A percentile compares a stretch with the other conserved stretches of the same genome.
Conservation (phyloP, 2,329 filamentous ascomycete species). For the Fusarium drepaniforme region DNA sequence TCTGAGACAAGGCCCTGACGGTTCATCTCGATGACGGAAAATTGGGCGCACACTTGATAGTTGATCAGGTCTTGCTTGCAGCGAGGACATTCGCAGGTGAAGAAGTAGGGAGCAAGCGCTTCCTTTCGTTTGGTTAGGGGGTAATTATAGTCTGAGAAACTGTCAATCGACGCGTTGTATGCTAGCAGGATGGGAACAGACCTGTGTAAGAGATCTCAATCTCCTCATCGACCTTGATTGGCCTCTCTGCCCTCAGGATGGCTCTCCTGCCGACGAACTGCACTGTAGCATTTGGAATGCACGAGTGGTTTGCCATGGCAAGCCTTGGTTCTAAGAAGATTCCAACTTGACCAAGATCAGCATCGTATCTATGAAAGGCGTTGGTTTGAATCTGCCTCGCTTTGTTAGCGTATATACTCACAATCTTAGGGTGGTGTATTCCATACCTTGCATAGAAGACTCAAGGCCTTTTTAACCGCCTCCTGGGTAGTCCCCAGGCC, state of each 20-base stretch:
- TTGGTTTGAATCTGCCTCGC: slow-evolving; percentile 68
- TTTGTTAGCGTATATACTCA: slow-evolving; percentile 2
- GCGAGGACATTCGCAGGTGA: slow-evolving; percentile 63
- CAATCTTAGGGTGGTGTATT: too few species aligned
- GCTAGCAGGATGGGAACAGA: slow-evolving; percentile 43
- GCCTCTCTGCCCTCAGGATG: slow-evolving; percentile 61
- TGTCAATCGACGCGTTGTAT: slow-evolving; percentile 1
- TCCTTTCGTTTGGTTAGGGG: slow-evolving; percentile 57
- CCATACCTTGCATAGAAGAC: slow-evolving; percentile 66
- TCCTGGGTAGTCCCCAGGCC: slow-evolving; percentile 52
- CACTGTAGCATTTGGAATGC: slow-evolving; percentile 70
- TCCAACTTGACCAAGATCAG: slow-evolving; percentile 64
- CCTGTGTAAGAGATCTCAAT: slow-evolving; percentile 73
- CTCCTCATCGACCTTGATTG: slow-evolving; percentile 66
- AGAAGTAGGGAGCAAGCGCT: slow-evolving; percentile 63
- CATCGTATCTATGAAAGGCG: slow-evolving; percentile 68
- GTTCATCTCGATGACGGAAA: slow-evolving; percentile 58
- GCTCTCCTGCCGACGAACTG: slow-evolving; percentile 66
- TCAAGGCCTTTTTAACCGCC: slow-evolving; percentile 55
- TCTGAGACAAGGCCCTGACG: slow-evolving; percentile 59
- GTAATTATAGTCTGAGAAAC: slow-evolving; percentile 59
- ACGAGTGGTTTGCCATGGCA: slow-evolving; percentile 74
- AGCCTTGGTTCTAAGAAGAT: slow-evolving; percentile 68
- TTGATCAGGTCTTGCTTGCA: slow-evolving; percentile 65
- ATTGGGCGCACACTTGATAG: slow-evolving; percentile 63